Base-by-base conservation (phyloP, 768 basidiomycete genomes). In the Psilocybe cubensis region DNA sequence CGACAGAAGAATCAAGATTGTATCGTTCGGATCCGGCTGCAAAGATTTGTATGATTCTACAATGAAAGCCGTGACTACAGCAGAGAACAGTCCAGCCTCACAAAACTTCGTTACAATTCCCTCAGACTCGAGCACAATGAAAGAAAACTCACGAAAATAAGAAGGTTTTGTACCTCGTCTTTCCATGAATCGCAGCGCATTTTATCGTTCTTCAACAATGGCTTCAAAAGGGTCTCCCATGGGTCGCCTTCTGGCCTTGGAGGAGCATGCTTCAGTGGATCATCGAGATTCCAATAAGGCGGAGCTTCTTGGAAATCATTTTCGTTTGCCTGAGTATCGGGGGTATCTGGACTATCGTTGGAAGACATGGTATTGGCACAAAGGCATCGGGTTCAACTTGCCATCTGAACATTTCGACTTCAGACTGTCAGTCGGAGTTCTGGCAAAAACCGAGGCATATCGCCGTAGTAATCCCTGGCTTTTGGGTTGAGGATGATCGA, bases 81-180 rank as follows among this genome's bases (percentile, higher is more conserved):
- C 62, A 25, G 66, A 68, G 46, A 65, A 68, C 2, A 68, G 59
- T 52, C 66, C 62, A 48, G 64, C 62, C 66, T 68, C 23, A 49
- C 24, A 40, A 21, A 5, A 45, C 7, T 9, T 23, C 3, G 52
- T 20, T 33, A 54, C 14, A 14, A 3, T 14, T 27, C 44, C 10
- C n/a, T n/a, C n/a, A n/a, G n/a, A n/a, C n/a, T n/a, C 12, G 14
- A 17, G 12, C 4, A 29, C 48, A 11, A 11, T n/a, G 35, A 35
- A 21, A 28, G 40, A 27, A 38, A 12, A 63, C 67, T 46, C 55
- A 70, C 67, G 28, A 70, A 68, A 24, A 70, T 64, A 20, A 67
- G 57, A 6, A 70, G 54, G 27, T 65, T 68, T 31, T 70, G 64
- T 3, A 70, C 61, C 44, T 68, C 69, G 27, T 68, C 67, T 31